Base-by-base conservation (phyloP, 2,329 filamentous ascomycete species). In the Rhynchosporium secalis region DNA sequence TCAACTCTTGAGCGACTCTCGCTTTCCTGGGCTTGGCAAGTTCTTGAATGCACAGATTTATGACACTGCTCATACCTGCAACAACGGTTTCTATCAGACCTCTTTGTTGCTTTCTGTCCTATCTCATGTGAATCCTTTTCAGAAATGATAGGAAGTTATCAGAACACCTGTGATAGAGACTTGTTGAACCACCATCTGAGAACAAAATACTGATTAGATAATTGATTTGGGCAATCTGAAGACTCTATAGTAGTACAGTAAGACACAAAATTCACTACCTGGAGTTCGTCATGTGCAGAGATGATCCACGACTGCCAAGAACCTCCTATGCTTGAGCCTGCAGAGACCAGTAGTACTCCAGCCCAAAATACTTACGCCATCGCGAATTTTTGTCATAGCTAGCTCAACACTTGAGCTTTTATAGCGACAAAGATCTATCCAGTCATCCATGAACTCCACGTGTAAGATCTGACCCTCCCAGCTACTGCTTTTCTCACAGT, bases 191-290 rank as follows among this genome's bases (percentile, higher is more conserved):
- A 28, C 20, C 0, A 46, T n/a, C 29, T 49, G 9, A 28, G 15
- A 28, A 36, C 15, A 41, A 28, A 2, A 40, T 6, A 9, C 28
- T 28, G 6, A 29, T 54, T 6, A 41, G 29, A 40, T 41, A 38
- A 40, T 28, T 54, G 20, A 46, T 58, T 38, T 47, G 38, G 43
- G 55, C 60, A 45, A 47, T 49, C 8, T 54, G 41, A 58, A 49
- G 58, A 47, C 45, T 62, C 48, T 57, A 41, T 62, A 55, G 36
- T 58, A 48, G 47, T 62, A 62, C 60, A 58, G 20, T 55, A 5
- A 60, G 33, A 62, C 54, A 55, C 9, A 41, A 40, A 52, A 15
- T 62, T 54, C 10, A 52, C 47, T 36, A 46, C 49, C 31, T 43
- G 3, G 12, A 54, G 48, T 51, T 56, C 58, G 13, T 31, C 67